phyloP scores from a whole-genome alignment of 306 rosid genomes.

The Sicyos edulis region DNA sequence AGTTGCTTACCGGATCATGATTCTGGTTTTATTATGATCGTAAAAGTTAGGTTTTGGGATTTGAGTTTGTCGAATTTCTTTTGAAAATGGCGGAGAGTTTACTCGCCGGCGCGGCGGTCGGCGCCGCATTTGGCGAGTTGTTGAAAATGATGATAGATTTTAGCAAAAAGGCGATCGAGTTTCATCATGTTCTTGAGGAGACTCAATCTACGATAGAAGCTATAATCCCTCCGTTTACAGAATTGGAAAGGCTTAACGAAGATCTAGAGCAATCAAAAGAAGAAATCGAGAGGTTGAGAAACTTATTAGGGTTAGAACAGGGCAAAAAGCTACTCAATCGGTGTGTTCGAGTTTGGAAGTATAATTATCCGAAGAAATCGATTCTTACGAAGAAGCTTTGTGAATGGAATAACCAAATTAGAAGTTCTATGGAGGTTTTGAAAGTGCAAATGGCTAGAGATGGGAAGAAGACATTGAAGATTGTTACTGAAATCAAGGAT shows the following conservation, averaged over 20 bases:
- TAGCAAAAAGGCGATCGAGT: neutral
- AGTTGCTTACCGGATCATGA: neutral
- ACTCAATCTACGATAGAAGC: neutral
- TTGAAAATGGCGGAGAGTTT: neutral
- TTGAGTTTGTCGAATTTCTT: neutral
- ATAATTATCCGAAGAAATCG: neutral
- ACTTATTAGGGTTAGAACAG: neutral
- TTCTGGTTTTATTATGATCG: neutral
- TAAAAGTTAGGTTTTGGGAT: neutral
- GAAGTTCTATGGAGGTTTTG: neutral
- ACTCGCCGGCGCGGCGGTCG: constrained; percentile 3
- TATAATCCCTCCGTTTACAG: neutral
- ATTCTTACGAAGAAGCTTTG: neutral
- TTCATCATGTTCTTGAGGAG: neutral
- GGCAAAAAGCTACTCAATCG: neutral
- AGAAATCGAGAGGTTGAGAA: constrained; percentile 11
- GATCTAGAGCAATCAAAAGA: neutral
- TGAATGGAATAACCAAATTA: neutral
- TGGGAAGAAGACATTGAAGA: neutral
- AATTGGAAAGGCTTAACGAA: neutral
- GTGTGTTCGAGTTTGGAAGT: neutral
- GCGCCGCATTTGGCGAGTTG: neutral
- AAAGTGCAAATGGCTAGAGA: constrained; percentile 4
- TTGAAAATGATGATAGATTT: neutral
- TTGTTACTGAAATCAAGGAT: neutral